phyloP scores from a whole-genome alignment of 495 filamentous ascomycete species.

The Cryomyces antarcticus region DNA sequence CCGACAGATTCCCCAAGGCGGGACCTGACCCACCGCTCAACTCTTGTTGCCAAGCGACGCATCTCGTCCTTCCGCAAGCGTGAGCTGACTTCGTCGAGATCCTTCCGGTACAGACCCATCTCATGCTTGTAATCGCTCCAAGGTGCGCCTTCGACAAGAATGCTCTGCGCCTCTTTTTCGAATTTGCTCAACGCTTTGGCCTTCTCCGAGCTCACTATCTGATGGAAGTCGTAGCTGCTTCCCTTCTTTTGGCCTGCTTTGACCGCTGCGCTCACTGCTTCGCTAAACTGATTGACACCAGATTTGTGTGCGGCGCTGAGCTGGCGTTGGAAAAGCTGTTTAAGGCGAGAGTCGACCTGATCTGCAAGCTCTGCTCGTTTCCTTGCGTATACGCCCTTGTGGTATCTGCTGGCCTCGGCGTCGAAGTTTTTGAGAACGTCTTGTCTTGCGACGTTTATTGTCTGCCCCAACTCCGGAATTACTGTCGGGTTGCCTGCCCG shows the following conservation, averaged over 20 bases:
- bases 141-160: constrained; percentile 51
- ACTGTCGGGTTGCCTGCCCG: constrained; percentile 49
- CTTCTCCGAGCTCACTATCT: constrained; percentile 75
- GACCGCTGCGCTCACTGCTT: constrained; percentile 63
- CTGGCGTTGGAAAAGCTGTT: constrained; percentile 71
- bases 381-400: constrained; percentile 76
- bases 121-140: constrained; percentile 64
- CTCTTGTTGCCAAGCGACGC: constrained; percentile 69
- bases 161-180: constrained; percentile 50
- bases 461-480: constrained; percentile 53
- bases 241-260: constrained; percentile 84
- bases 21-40: constrained; percentile 82
- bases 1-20: constrained; percentile 73
- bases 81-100: constrained; percentile 67
- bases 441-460: constrained; percentile 49
- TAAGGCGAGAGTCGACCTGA: constrained; percentile 72
- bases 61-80: constrained; percentile 83
- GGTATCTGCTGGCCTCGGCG: constrained; percentile 75
- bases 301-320: constrained; percentile 72
- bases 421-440: constrained; percentile 70
- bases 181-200: constrained; percentile 52
- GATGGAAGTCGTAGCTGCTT: constrained; percentile 75
- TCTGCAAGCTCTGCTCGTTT: constrained; percentile 70
- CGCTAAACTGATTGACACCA: constrained; percentile 70
- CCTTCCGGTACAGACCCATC: constrained; percentile 44